phyloP scores from a whole-genome alignment of 1,139 yeast species.

The Debaryomyces sp. region DNA sequence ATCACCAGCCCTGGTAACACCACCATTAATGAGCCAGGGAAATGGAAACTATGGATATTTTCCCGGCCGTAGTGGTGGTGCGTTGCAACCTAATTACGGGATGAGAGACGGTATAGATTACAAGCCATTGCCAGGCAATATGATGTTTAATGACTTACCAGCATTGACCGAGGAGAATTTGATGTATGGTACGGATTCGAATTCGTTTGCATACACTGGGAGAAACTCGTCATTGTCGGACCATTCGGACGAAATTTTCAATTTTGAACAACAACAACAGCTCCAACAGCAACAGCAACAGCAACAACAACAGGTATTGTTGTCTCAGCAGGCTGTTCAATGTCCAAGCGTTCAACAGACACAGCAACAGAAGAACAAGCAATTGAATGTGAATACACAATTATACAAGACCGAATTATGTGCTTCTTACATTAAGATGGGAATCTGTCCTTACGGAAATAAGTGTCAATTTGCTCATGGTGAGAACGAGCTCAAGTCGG shows the following conservation, averaged over 20 bases:
- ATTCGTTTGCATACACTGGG: not conserved
- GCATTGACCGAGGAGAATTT: constrained; percentile 26
- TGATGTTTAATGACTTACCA: constrained; percentile 14
- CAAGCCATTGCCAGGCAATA: constrained; percentile 6
- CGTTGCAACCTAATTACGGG: not conserved
- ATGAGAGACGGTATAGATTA: not conserved
- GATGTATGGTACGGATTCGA: constrained; percentile 11
- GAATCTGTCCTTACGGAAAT: constrained; percentile 81
- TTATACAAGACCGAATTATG: constrained; percentile 91
- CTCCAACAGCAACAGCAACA: constrained; percentile 6
- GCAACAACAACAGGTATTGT: constrained; percentile 10
- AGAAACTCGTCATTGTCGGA: constrained; percentile 13
- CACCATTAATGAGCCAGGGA: constrained; percentile 18
- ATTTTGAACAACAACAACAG: constrained; percentile 21
- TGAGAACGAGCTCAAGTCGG: constrained; percentile 66
- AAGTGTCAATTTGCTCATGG: constrained; percentile 98
- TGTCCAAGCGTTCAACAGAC: constrained; percentile 1
- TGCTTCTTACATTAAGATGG: constrained; percentile 72
- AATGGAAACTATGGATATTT: constrained; percentile 1
- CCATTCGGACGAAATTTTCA: constrained; percentile 26
- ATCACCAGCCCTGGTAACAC: constrained; percentile 24
- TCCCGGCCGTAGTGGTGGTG: not conserved
- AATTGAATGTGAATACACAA: constrained; percentile 58
- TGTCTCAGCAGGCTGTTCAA: constrained; percentile 11
- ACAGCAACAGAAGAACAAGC: constrained; percentile 3